Evolutionary conservation across 495 filamentous ascomycete species (phyloP), one percentile per base, ranked within the genome.

Genomic region (Sphaerosporella brunnea): DNA sequence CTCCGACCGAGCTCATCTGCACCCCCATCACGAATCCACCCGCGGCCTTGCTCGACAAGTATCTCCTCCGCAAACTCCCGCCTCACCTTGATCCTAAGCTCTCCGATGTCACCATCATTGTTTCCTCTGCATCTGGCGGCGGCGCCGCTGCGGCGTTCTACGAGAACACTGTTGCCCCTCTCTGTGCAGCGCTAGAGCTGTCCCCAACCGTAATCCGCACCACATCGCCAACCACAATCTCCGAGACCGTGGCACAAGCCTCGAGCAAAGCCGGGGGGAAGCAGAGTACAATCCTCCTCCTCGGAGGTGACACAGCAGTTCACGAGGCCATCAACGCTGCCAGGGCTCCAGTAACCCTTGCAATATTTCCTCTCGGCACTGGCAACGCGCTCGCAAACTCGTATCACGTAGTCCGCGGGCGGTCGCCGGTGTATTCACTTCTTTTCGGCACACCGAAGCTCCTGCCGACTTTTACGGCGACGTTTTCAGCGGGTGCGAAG

Each of bases 341-440:
- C 36, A 3, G 32, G 16, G 15, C 16, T 30, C 16, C 40, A 23
- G 49, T 82, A 0, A 68, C 65, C 2, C 65, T 94, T 49, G 69
- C 68, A 5, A 58, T 90, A 21, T 62, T 93, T 3, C 79, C 84
- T 1, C 69, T 86, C 15, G 88, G 88, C 2, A 93, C 88, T 2
- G 88, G 81, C 20, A 96, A 94, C 63, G 88, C 87, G 2, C 73
- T 93, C 50, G 82, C 84, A 30, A 72, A 77, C 57, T 92, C 84
- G 2, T 49, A 68, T 4, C 70, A 74, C 59, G 66, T 63, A 26
- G 2, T 18, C 1, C 32, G 35, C n/a, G 45, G 45, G n/a, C 11
- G 18, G 16, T 57, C 61, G 0, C 50, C 67, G 19, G 65, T 84
- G 0, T 65, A 70, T 15, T 72, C 70, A 10, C 66, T 84, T n/a